These are phyloP conservation scores for Neocatenulostroma microsporum DNA, from an alignment of 2,329 filamentous ascomycete genomes.

Conservation along the genomic window DNA sequence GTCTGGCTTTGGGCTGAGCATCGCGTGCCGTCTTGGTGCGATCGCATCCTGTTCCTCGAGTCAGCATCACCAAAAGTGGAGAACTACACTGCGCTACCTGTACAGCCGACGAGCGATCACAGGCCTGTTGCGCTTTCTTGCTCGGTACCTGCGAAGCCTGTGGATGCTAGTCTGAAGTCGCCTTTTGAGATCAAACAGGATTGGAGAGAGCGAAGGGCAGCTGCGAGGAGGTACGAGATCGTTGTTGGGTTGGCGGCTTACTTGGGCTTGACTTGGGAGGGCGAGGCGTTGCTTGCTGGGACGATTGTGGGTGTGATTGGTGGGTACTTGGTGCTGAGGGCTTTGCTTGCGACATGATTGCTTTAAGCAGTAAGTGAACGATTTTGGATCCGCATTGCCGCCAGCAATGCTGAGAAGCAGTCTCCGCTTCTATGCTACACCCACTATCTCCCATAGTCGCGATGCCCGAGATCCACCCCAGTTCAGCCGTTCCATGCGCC, in stretches of 20 bases:
- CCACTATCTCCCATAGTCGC: too few species aligned
- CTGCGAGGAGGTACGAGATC: slow-evolving; percentile 52
- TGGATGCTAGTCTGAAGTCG: slow-evolving; percentile 33
- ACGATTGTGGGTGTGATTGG: slow-evolving; percentile 25
- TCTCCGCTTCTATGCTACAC: too few species aligned
- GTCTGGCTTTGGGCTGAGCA: slow-evolving; percentile 59
- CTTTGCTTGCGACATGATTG: slow-evolving; percentile 11
- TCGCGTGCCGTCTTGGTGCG: slow-evolving; percentile 89
- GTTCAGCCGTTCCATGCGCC: too few species aligned
- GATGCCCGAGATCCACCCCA: too few species aligned
- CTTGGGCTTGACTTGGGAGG: slow-evolving; percentile 42
- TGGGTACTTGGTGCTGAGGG: slow-evolving; percentile 22
- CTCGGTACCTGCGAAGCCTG: slow-evolving; percentile 47
- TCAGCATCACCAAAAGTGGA: slow-evolving; percentile 44
- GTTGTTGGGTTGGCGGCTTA: slow-evolving; percentile 52
- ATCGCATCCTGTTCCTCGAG: slow-evolving; percentile 70
- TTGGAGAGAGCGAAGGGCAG: slow-evolving; percentile 48
- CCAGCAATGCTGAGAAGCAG: too few species aligned
- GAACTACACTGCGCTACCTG: slow-evolving; percentile 66
- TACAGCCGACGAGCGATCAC: slow-evolving; percentile 81
- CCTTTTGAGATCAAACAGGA: slow-evolving; percentile 52
- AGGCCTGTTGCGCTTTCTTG: slow-evolving; percentile 69
- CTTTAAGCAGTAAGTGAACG: too few species aligned
- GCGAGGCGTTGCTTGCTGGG: slow-evolving; percentile 32
- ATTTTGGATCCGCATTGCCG: too few species aligned